Conservation (phyloP, 2,329 filamentous ascomycete genomes). For the Fusarium mundagurra region DNA sequence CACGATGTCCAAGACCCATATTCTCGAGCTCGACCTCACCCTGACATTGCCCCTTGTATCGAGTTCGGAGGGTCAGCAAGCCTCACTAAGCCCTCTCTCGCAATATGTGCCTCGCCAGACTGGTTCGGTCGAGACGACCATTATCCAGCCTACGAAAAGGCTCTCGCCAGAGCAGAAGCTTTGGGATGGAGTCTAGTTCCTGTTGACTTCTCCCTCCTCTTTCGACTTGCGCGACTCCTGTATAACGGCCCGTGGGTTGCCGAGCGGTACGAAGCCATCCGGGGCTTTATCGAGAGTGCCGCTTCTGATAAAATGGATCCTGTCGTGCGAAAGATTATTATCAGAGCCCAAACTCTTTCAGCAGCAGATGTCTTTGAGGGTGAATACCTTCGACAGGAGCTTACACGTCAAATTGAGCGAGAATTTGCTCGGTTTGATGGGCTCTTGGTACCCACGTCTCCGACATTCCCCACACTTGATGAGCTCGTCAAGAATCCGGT, state of each 20-base stretch:
- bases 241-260: conserved; percentile 68
- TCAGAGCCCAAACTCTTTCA: conserved; percentile 52
- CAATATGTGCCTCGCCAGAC: conserved; percentile 54
- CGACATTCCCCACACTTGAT: conserved; percentile 60
- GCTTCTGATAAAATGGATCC: conserved; percentile 47
- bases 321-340: conserved; percentile 49
- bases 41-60: not conserved
- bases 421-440: conserved; percentile 56
- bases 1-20: conserved; percentile 62
- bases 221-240: conserved; percentile 62
- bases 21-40: conserved; percentile 52
- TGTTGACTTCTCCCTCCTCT: conserved; percentile 60
- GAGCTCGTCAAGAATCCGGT: conserved; percentile 63
- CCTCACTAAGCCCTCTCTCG: conserved; percentile 45
- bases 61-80: conserved; percentile 46
- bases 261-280: conserved; percentile 64
- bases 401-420: conserved; percentile 54
- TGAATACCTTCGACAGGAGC: conserved; percentile 50
- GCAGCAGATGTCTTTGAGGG: conserved; percentile 58
- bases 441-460: conserved; percentile 66
- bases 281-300: conserved; percentile 53
- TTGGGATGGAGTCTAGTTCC: conserved; percentile 55
- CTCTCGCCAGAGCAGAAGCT: conserved; percentile 49
- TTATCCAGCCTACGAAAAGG: conserved; percentile 54
- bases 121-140: conserved; percentile 50